A percentile compares a stretch with the other conserved stretches of the same genome.
Conservation (phyloP, 2,329 filamentous ascomycete species). For the Xylaria sp. region DNA sequence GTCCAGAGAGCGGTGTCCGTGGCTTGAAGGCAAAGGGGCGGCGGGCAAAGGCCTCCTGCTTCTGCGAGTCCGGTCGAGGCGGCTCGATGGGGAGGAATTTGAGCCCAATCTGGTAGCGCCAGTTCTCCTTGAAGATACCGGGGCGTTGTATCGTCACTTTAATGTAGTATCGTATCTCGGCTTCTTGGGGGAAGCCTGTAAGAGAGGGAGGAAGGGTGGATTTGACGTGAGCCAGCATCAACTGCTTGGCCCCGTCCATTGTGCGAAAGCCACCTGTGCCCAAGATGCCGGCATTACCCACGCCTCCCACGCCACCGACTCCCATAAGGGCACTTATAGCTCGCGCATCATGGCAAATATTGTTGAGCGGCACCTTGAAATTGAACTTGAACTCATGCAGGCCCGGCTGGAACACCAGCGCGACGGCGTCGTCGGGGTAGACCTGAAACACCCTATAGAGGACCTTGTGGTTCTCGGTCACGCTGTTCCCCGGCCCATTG, state of each 20-base stretch:
- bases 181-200: constrained; percentile 82
- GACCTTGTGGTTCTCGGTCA: constrained; percentile 71
- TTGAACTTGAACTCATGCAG: constrained; percentile 78
- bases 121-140: constrained; percentile 88
- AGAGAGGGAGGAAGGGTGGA: constrained; percentile 88
- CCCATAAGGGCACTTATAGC: constrained; percentile 61
- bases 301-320: constrained; percentile 54
- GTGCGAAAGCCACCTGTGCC: constrained; percentile 60
- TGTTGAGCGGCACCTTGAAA: constrained; percentile 81
- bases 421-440: constrained; percentile 65
- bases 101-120: constrained; percentile 70
- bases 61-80: constrained; percentile 69
- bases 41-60: constrained; percentile 83
- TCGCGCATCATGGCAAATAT: constrained; percentile 64
- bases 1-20: constrained; percentile 45
- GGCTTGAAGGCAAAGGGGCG: constrained; percentile 66
- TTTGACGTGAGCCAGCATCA: constrained; percentile 74
- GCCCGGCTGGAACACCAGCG: constrained; percentile 60
- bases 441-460: constrained; percentile 75
- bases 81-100: constrained; percentile 94
- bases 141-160: constrained; percentile 95
- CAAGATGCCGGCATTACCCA: constrained; percentile 50
- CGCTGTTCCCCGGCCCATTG: constrained; percentile 47
- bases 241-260: constrained; percentile 67
- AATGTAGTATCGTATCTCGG: constrained; percentile 91